A percentile compares a stretch with the other conserved stretches of the same genome.
phyloP scores from a whole-genome alignment of 2,329 filamentous ascomycete genomes.

The Chlorencoelia australis region DNA sequence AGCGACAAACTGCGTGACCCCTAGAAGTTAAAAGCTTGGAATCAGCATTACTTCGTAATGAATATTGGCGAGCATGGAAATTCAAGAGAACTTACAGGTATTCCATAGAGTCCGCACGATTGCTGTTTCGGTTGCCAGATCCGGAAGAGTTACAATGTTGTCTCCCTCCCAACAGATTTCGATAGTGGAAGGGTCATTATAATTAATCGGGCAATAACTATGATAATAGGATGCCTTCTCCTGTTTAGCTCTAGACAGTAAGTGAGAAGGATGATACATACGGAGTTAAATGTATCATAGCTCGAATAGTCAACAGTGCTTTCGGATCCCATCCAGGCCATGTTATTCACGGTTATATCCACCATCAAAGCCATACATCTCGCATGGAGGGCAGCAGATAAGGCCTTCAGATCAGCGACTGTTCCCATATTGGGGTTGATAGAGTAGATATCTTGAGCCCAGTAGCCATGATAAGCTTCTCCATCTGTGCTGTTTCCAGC shows the following conservation, averaged over 20 bases:
- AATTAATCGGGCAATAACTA: slow-evolving; percentile 27
- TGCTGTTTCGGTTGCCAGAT: slow-evolving; percentile 22
- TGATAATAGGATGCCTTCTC: slow-evolving; percentile 28
- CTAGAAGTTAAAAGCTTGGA: too few relatives aligned
- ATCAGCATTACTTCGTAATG: too few relatives aligned
- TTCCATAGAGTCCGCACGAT: slow-evolving; percentile 16
- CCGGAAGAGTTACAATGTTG: slow-evolving; percentile 22
- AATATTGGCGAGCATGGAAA: too few relatives aligned
- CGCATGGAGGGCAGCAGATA: slow-evolving; percentile 35
- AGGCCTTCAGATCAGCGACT: slow-evolving; percentile 34
- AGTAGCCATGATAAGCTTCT: slow-evolving; percentile 36
- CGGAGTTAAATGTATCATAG: slow-evolving; percentile 32
- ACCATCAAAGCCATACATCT: slow-evolving; percentile 38
- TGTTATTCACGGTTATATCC: slow-evolving; percentile 41
- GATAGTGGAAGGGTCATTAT: slow-evolving; percentile 26
- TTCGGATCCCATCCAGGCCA: slow-evolving; percentile 25
- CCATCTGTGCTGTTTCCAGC: slow-evolving; percentile 29
- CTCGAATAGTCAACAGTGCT: slow-evolving; percentile 30
- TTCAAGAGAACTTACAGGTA: too few relatives aligned
- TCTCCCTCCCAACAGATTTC: slow-evolving; percentile 21
- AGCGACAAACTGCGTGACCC: slow-evolving; percentile 18
- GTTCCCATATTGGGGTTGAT: slow-evolving; percentile 41
- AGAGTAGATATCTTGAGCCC: slow-evolving; percentile 35
- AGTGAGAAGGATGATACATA: slow-evolving; percentile 12
- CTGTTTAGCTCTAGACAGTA: too few relatives aligned